These are phyloP conservation scores for Nigrospora oryzae DNA, from an alignment of 2,329 filamentous ascomycete species.

Conservation along the genomic window DNA sequence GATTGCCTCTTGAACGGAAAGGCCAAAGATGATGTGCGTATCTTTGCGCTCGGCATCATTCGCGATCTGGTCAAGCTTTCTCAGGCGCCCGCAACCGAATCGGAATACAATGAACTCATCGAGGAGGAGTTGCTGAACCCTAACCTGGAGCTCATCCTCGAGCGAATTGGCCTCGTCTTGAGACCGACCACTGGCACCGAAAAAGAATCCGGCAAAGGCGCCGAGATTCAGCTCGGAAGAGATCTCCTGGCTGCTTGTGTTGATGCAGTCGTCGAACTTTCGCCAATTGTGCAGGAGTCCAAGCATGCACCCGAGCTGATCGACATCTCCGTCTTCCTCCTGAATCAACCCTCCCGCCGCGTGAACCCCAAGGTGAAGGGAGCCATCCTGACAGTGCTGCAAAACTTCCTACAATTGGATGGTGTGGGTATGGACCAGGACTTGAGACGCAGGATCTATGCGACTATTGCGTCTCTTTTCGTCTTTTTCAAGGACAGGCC, in stretches of 20 bases:
- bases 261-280: conserved; percentile 67
- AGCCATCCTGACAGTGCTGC: conserved; percentile 68
- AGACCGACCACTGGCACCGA: conserved; percentile 32
- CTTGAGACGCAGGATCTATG: conserved; percentile 59
- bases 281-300: conserved; percentile 58
- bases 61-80: conserved; percentile 58
- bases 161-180: conserved; percentile 61
- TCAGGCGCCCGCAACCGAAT: conserved; percentile 42
- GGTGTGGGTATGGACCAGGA: conserved; percentile 45
- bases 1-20: conserved; percentile 65
- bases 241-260: conserved; percentile 74
- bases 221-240: conserved; percentile 43
- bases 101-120: conserved; percentile 48
- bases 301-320: conserved; percentile 70
- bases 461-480: conserved; percentile 72
- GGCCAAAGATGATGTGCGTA: conserved; percentile 78
- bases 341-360: conserved; percentile 75
- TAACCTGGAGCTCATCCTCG: conserved; percentile 51
- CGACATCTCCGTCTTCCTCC: conserved; percentile 69
- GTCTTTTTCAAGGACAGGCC: conserved; percentile 80
- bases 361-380: conserved; percentile 81
- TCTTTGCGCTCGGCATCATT: conserved; percentile 72
- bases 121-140: conserved; percentile 46
- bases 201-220: conserved; percentile 2
- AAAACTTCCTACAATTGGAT: conserved; percentile 67